phyloP scores from a whole-genome alignment of 768 basidiomycete genomes.

The Leccinum aurantiacum region DNA sequence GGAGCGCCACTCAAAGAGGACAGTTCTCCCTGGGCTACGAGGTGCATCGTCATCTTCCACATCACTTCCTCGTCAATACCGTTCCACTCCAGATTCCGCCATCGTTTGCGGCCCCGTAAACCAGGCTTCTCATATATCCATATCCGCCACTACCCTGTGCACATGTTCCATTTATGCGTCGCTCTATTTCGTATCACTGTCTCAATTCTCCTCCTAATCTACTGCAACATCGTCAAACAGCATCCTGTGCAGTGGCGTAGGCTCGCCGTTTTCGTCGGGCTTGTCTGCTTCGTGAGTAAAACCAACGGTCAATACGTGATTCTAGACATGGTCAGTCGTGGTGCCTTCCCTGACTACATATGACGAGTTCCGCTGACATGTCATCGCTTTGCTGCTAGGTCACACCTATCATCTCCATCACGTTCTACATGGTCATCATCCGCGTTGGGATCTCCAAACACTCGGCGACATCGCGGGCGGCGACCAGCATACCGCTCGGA shows the following conservation, averaged over 20 bases:
- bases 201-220: slow-evolving; percentile 23
- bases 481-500: too few species aligned
- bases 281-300: too few species aligned
- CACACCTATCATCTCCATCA: too few species aligned
- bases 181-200: slow-evolving; percentile 43
- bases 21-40: slow-evolving; percentile 60
- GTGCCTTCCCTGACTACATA: too few species aligned
- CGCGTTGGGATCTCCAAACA: too few species aligned
- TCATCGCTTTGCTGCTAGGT: too few species aligned
- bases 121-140: slow-evolving; percentile 81
- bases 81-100: slow-evolving; percentile 47
- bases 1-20: slow-evolving; percentile 76
- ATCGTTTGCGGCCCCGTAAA: slow-evolving; percentile 67
- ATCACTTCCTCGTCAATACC: background rate
- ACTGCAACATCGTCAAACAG: slow-evolving; percentile 25
- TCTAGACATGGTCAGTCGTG: too few species aligned
- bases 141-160: slow-evolving; percentile 47
- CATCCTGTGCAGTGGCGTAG: slow-evolving; percentile 24
- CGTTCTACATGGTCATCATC: too few species aligned
- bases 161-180: slow-evolving; percentile 63
- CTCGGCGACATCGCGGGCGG: too few species aligned
- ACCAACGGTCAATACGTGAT: too few species aligned
- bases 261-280: too few species aligned
- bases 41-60: slow-evolving; percentile 40
- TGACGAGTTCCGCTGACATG: too few species aligned